Base-by-base conservation (phyloP, 2,329 filamentous ascomycete species). In the Aspergillus japonicus region DNA sequence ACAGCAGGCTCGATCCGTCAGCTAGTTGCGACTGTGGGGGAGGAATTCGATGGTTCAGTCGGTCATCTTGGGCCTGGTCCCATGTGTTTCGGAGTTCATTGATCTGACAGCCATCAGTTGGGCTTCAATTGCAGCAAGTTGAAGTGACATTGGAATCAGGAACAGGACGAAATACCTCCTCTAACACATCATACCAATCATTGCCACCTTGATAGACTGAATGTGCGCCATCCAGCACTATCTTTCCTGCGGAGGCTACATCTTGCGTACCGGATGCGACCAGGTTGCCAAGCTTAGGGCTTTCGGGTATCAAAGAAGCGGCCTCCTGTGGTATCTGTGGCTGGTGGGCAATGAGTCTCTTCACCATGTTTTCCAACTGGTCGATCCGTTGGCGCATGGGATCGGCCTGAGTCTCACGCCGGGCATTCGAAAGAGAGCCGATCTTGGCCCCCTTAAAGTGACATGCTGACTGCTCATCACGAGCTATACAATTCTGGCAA, bases 101-200 rank as follows among this genome's bases (percentile, higher is more conserved):
- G 26, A 62, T 50, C 60, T 62, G 26, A 5, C 5, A 2, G 23
- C 26, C 2, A 21, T 50, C 14, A 44, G 39, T 44, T 14, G 21
- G 3, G 1, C 14, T 14, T 47, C 5, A 6, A 47, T 44, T n/a
- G 19, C 31, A 12, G 11, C 16, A n/a, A 33, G 26, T 10, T 10
- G 7, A 29, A 3, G 7, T 29, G 26, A 8, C 26, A 0, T 8
- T 29, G 26, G 26, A 29, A 29, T 29, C 26, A 8, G 7, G 26
- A 29, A 29, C 26, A 29, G n/a, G 2, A 16, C 31, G 21, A 21
- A 2, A 29, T 14, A 62, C 60, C 21, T 62, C 60, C 14, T 50
- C 21, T 14, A 62, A 29, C 12, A 62, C 57, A 42, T 62, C 60
- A 19, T 57, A 26, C 60, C 60, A 62, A 39, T 59, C 56, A 50